These are phyloP conservation scores for Colletotrichum australisinense DNA, from an alignment of 2,329 filamentous ascomycete genomes.

Conservation along the genomic window DNA sequence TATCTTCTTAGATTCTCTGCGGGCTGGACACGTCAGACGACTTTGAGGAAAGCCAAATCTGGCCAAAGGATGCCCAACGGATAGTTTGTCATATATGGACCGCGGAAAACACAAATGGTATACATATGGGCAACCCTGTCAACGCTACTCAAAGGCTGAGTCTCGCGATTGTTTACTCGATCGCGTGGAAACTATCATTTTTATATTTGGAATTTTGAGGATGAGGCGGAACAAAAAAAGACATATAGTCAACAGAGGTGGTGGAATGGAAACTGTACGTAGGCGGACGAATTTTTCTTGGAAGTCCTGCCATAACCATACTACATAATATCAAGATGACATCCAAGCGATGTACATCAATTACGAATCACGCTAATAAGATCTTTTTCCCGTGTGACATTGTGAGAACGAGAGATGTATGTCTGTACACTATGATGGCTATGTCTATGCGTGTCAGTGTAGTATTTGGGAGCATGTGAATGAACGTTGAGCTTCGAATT, in stretches of 20 bases:
- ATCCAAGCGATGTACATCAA: constrained; percentile 21
- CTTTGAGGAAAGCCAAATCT: constrained; percentile 23
- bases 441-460: not conserved
- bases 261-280: constrained; percentile 9
- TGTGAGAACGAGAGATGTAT: not conserved
- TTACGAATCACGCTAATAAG: not conserved
- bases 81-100: constrained; percentile 33
- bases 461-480: not conserved
- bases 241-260: constrained; percentile 5
- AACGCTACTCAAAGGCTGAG: constrained; percentile 21
- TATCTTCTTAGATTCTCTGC: constrained; percentile 34
- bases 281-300: constrained; percentile 7
- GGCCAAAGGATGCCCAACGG: constrained; percentile 23
- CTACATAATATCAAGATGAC: constrained; percentile 29
- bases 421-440: not conserved
- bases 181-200: constrained; percentile 19
- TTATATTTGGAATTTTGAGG: not conserved
- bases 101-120: constrained; percentile 26
- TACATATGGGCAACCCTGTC: constrained; percentile 27
- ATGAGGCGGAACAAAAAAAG: constrained; percentile 23
- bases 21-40: constrained; percentile 36
- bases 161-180: constrained; percentile 13
- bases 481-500: not conserved
- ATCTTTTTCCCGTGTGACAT: not conserved
- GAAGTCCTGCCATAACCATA: constrained; percentile 9